These are phyloP conservation scores for Somion occarium DNA, from an alignment of 1,284 basidiomycete genomes.

Conservation along the genomic window DNA sequence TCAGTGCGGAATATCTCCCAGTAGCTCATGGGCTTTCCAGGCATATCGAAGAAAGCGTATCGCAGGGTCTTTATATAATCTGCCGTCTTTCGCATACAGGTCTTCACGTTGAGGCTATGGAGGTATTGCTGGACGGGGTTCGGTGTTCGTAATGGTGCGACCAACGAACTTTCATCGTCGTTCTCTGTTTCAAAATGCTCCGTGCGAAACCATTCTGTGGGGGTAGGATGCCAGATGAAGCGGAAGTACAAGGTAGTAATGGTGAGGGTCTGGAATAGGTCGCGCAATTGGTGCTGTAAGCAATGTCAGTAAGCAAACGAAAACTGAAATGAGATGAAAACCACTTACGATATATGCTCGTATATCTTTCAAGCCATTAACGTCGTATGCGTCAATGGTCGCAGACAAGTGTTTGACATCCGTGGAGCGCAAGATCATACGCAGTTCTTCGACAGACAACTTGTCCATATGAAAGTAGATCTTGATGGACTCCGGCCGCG, in stretches of 20 bases:
- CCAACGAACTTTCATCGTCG: neutral
- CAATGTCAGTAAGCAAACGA: neutral
- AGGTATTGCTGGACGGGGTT: neutral
- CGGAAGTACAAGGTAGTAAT: neutral
- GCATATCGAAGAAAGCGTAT: neutral
- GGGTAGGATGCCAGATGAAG: neutral
- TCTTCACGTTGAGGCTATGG: neutral
- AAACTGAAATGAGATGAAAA: neutral
- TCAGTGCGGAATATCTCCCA: neutral
- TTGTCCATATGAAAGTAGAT: conserved; percentile 2
- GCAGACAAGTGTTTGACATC: neutral
- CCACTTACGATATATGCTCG: neutral
- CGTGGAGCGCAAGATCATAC: neutral
- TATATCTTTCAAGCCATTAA: neutral
- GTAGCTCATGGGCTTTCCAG: neutral
- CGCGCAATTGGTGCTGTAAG: neutral
- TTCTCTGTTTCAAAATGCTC: neutral
- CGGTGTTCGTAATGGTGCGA: neutral
- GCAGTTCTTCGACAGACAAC: neutral
- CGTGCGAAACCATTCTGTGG: neutral
- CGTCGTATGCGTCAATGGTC: neutral
- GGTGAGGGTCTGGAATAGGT: neutral
- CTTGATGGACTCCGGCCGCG: neutral
- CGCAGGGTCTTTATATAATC: neutral
- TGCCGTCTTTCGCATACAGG: neutral